Evolutionary conservation across 805 yeast genomes (phyloP), one percentile per base, ranked within the genome.

Genomic region (Metschnikowia baotianmanensis): DNA sequence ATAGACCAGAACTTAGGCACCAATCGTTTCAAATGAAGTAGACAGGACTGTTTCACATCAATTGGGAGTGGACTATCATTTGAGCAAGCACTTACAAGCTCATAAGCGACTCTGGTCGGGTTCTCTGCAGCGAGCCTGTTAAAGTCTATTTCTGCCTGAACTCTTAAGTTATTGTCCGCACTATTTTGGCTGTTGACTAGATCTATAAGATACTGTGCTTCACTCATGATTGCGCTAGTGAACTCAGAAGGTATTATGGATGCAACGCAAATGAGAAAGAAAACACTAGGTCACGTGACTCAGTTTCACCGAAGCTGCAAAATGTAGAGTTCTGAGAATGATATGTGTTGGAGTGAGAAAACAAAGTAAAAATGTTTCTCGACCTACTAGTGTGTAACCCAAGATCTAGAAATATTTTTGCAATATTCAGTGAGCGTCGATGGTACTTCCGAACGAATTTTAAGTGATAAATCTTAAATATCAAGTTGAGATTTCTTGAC

Each of bases 1-100:
- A 89, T 77, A 12, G 89, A 79, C 98, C 98, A 90, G 53, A 76
- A 79, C 50, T 71, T 65, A 0, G 89, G 84, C 1, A 86, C 83
- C 13, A 83, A 58, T 39, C 84, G 70, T 53, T 85, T 83, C 50
- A 86, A 58, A 46, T 84, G 80, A 24, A 87, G 63, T 28, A 89
- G 59, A 12, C 84, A 74, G 31, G 84, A 70, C 58, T 84, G 95
- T 50, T 84, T 67, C 0, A 71, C 43, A 4, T 72, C 59, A 2
- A 71, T 36, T 0, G 67, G 59, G 1, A 53, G 3, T 4, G 48
- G 50, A 1, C 48, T 34, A 9, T 35, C 40, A 38, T 65, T 51
- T 1, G 59, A 19, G 0, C 82, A 76, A 17, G 77, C 56, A 31
- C 62, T 55, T 13, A 74, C 63, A 25, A 85, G 64, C 1, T 62